Base-by-base conservation (phyloP, 1,284 basidiomycete species). In the Cutaneotrichosporon sp. region DNA sequence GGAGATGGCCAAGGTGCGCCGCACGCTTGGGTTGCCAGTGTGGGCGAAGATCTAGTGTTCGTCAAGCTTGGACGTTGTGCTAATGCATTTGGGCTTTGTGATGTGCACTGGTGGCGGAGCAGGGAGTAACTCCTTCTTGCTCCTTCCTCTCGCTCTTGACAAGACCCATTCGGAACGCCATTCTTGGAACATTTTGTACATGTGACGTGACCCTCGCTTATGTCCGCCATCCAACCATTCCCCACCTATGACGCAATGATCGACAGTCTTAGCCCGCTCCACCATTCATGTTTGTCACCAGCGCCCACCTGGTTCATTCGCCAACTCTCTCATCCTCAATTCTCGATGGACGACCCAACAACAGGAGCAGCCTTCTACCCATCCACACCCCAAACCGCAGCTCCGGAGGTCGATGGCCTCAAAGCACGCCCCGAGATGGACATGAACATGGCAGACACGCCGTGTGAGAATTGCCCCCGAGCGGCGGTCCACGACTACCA, bases 341-440 rank as follows among this genome's bases (percentile, higher is more conserved):
- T 10, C n/a, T 11, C 10, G 30, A 53, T 53, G 51, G 51, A 53
- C 31, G 51, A 53, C 31, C 51, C 51, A n/a, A 53, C 51, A 18
- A 53, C 51, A 30, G 51, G 51, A 7, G 16, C 51, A 32, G 14
- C 51, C 7, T 31, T 53, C 14, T 53, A 53, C 31, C 49, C 49
- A 4, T 26, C 49, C 21, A 6, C 26, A 8, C 8, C 30, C 16
- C 30, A 53, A 6, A 1, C 30, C 9, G 13, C 51, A 8, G 22
- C 49, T 13, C 49, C 49, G 9, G 49, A 11, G 5, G 7, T 51
- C 22, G 49, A 51, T 18, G 49, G 13, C 22, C 9, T 31, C 9
- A 22, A 51, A 26, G 49, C 16, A 11, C 22, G 4, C 49, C 21
- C 49, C 26, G 22, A 51, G 30, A 46, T 46, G 42, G 18, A 22